These are phyloP conservation scores for Lipomyces japonicus DNA, from an alignment of 805 yeast species.

Conservation along the genomic window DNA sequence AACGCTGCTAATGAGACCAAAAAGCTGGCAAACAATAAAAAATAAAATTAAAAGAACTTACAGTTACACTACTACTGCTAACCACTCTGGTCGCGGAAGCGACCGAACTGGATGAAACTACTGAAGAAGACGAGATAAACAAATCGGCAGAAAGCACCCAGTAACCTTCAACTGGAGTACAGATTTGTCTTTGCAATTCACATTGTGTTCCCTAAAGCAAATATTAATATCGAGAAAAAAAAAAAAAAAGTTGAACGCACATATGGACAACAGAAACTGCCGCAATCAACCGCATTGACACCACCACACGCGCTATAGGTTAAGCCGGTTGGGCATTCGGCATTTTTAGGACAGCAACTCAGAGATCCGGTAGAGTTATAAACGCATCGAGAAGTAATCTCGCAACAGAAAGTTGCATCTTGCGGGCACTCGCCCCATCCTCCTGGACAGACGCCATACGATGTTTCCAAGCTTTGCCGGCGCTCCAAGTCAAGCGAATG, in stretches of 20 bases:
- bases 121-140: not conserved
- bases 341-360: not conserved
- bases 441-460: no score
- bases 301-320: not conserved
- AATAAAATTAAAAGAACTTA: no score
- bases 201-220: not conserved
- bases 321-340: not conserved
- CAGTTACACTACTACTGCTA: no score
- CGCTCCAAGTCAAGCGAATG: no score
- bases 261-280: slow-evolving; percentile 1
- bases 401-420: not conserved
- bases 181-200: not conserved
- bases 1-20: no score
- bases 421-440: not conserved
- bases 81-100: not conserved
- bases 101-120: not conserved
- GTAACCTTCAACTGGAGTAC: not conserved
- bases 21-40: no score
- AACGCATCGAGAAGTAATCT: not conserved
- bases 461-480: no score
- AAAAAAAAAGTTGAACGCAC: not conserved
- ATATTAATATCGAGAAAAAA: not conserved
- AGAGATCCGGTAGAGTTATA: not conserved
- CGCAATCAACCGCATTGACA: not conserved
- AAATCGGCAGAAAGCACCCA: not conserved